Evolutionary conservation across 352 stramenopile genomes (phyloP), one percentile per base, ranked within the genome.

Genomic region (Globisporangium uncinulatum): DNA sequence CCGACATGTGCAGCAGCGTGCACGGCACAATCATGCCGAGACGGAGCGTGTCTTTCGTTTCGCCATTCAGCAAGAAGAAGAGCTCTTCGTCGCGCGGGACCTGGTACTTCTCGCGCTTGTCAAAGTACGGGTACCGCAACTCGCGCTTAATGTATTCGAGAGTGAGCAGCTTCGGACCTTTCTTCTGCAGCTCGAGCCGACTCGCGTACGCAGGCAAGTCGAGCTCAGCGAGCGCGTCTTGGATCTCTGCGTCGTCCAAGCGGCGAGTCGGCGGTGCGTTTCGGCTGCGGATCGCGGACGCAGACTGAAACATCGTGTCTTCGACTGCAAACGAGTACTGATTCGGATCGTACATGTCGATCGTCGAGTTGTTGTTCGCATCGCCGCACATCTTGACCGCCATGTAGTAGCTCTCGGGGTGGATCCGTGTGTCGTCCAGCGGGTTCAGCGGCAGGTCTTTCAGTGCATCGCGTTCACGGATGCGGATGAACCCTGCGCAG

Each of bases 341-440:
- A 47, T 93, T 92, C 36, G 86, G 86, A 37, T 96, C 86, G 50
- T 94, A 96, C 81, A 96, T 91, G 63, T 96, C 86, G 47, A 96
- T 94, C 4, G 84, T 94, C 36, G 84, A 93, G 62, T 96, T 94
- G 69, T 94, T 94, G 69, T 94, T 96, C 8, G 86, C 86, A 59
- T 96, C 84, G 51, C 86, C 86, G 59, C 86, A 96, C 65, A 96
- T 96, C 53, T 94, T 94, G 19, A 96, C 86, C 11, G 86, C 86
- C 86, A 96, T 96, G 62, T 93, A 96, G 62, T 96, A 96, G 42
- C 86, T 96, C 61, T 96, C 86, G 3, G 86, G 86, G 49, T 96
- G 86, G 51, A 96, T 94, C 41, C 86, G 71, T 0, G 86, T 96
- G 51, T 96, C 86, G 61, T 96, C 86, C 14, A 96, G 62, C 21